phyloP scores from a whole-genome alignment of 176 grass and related monocot genomes.

The Rhynchospora pubera region DNA sequence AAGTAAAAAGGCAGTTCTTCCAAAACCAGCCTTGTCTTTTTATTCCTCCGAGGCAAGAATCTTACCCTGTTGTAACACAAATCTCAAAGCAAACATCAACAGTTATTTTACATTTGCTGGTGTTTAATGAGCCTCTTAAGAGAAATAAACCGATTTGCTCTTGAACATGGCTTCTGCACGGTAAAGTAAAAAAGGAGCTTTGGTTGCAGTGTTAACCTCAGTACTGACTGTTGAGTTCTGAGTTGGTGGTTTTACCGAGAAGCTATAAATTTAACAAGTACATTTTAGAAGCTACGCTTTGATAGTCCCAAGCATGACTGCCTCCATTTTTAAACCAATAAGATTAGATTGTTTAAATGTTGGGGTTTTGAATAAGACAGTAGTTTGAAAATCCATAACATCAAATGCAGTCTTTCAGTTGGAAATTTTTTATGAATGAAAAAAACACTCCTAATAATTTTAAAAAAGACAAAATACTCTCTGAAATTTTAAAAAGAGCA shows the following conservation, averaged over 20 bases:
- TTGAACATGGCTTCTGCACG: not conserved
- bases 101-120: not conserved
- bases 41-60: constrained; percentile 15
- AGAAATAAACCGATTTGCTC: not conserved
- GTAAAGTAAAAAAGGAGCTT: not conserved
- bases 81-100: not conserved
- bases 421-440: too few species aligned
- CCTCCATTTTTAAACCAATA: not conserved
- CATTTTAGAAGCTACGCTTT: constrained; percentile 14
- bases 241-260: not conserved
- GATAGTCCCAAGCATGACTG: not conserved
- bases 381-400: not conserved
- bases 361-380: not conserved
- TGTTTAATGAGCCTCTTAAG: not conserved
- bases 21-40: constrained; percentile 12
- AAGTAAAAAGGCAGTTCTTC: not conserved
- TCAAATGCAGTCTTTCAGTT: not conserved
- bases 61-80: not conserved
- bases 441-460: too few species aligned
- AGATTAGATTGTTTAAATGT: not conserved
- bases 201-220: not conserved
- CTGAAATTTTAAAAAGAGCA: too few species aligned
- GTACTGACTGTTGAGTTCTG: not conserved
- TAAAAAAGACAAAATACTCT: too few species aligned
- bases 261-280: constrained; percentile 10